Percentiles rank a stretch among this genome's conserved stretches.
Conservation (phyloP, 306 rosid species). For the Morella rubra region DNA sequence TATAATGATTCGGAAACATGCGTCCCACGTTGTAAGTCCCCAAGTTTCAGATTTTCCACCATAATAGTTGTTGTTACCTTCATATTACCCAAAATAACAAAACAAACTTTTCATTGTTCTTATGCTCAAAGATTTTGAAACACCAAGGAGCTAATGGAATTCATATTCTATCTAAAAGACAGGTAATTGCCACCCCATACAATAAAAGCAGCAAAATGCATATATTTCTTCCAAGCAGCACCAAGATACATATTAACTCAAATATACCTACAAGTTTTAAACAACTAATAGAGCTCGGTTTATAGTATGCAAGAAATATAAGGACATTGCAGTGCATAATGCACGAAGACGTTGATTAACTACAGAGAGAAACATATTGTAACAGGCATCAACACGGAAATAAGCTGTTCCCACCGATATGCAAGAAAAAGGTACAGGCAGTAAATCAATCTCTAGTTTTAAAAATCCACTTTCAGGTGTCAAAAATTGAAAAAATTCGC, state of each 20-base stretch:
- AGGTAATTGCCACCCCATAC: too few relatives aligned
- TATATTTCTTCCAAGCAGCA: neutral
- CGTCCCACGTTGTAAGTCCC: neutral
- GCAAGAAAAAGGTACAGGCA: neutral
- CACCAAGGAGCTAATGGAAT: neutral
- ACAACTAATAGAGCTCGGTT: neutral
- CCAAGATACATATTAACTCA: neutral
- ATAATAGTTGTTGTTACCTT: too few relatives aligned
- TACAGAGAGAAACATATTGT: neutral
- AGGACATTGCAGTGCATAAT: neutral
- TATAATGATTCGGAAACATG: too few relatives aligned
- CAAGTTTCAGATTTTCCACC: neutral
- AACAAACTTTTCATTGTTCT: neutral
- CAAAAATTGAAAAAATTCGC: slow-evolving; percentile 31
- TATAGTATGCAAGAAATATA: neutral
- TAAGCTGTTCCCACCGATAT: neutral
- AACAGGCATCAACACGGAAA: neutral
- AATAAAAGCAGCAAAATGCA: too few relatives aligned
- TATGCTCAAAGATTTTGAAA: neutral
- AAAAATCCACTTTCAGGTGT: slow-evolving; percentile 25
- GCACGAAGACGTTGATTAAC: neutral
- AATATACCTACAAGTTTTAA: neutral
- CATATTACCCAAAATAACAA: too few relatives aligned
- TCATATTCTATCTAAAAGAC: neutral
- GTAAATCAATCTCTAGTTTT: slow-evolving; percentile 12